Conservation (phyloP, 495 filamentous ascomycete species). For the Margaritispora aquatica region DNA sequence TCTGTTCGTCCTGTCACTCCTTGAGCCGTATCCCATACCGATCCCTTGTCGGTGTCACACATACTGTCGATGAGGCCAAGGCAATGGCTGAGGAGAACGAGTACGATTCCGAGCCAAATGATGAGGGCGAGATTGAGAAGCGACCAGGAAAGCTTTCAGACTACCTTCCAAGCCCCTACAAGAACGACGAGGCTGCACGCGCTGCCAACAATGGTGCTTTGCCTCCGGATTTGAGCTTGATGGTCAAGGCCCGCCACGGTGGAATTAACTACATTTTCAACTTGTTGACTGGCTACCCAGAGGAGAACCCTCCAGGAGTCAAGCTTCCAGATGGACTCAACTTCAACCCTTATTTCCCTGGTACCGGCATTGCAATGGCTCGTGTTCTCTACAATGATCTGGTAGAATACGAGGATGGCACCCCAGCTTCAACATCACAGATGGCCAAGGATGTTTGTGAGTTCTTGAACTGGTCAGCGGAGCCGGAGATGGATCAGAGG, state of each 20-base stretch:
- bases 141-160: conserved; percentile 97
- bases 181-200: conserved; percentile 97
- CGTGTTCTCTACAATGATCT: conserved; percentile 96
- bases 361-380: conserved; percentile 97
- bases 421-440: conserved; percentile 89
- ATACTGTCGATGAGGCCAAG: conserved; percentile 98
- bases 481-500: conserved; percentile 97
- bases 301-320: conserved; percentile 88
- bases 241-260: conserved; percentile 95
- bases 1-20: conserved; percentile 97
- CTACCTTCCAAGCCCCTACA: conserved; percentile 91
- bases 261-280: conserved; percentile 98
- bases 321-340: conserved; percentile 79
- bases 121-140: conserved; percentile 96
- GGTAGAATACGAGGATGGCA: conserved; percentile 98
- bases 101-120: conserved; percentile 97
- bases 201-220: conserved; percentile 98
- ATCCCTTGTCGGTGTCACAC: conserved; percentile 77
- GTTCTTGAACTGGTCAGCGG: conserved; percentile 98
- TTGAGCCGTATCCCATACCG: conserved; percentile 92
- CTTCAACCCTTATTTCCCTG: conserved; percentile 99
- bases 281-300: conserved; percentile 96
- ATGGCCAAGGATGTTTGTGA: conserved; percentile 99
- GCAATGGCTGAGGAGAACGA: conserved; percentile 94
- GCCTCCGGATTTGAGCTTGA: conserved; percentile 95